Conservation (phyloP, 305 asterid species). For the Lippia alba region DNA sequence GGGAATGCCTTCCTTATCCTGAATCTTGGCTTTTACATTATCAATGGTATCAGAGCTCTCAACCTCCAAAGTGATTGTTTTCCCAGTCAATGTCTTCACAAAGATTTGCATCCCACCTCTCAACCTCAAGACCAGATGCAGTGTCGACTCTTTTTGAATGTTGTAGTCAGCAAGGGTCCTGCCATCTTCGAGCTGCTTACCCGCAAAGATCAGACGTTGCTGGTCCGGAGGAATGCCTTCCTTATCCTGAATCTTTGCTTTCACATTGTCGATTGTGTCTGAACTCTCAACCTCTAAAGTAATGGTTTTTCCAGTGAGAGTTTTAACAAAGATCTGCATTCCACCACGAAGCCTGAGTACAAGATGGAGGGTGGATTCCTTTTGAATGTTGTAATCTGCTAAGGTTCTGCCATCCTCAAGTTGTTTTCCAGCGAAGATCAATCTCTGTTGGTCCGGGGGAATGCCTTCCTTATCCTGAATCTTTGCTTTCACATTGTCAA, state of each 20-base stretch:
- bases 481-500: conserved; percentile 28
- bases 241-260: conserved; percentile 27
- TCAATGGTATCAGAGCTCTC: conserved; percentile 34
- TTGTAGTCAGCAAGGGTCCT: conserved; percentile 36
- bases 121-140: conserved; percentile 32
- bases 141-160: conserved; percentile 39
- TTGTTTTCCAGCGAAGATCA: conserved; percentile 34
- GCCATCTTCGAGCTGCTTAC: conserved; percentile 40
- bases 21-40: conserved; percentile 35
- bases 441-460: conserved; percentile 21
- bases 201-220: conserved; percentile 34
- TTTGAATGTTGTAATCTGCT: conserved; percentile 35
- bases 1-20: conserved; percentile 39
- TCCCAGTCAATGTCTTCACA: conserved; percentile 33
- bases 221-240: conserved; percentile 36
- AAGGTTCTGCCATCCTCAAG: conserved; percentile 32
- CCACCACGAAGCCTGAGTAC: conserved; percentile 33
- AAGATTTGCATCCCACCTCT: conserved; percentile 40
- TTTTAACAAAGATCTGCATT: conserved; percentile 33
- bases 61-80: conserved; percentile 36
- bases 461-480: conserved; percentile 34
- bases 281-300: conserved; percentile 33
- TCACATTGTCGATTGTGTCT: conserved; percentile 27
- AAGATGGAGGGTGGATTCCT: conserved; percentile 34
- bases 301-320: conserved; percentile 31